Base-by-base conservation (phyloP, 352 stramenopile genomes). In the Globisporangium nagaii region DNA sequence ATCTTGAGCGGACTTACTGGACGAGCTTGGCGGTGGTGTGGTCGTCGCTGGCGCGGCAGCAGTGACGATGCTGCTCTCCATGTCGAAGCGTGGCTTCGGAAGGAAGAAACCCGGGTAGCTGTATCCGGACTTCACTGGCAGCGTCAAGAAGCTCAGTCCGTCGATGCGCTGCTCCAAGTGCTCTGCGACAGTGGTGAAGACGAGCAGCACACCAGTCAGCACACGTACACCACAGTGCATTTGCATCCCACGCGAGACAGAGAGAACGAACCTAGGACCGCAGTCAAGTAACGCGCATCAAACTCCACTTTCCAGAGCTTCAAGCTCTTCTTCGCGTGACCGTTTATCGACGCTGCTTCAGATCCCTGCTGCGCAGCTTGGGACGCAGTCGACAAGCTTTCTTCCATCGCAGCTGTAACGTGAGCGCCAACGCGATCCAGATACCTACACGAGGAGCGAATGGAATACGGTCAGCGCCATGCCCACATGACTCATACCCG, bases 291-390 rank as follows among this genome's bases (percentile, higher is more conserved):
- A 37, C 84, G 80, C 15, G 75, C 73, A 40, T 94, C 84, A 41
- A 91, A 85, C 56, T 94, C 84, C 28, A 92, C 58, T 59, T 72
- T 70, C 84, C 84, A 94, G 1, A 94, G 55, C 41, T 76, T 69
- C 49, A 64, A 37, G 11, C 47, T 39, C 27, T 35, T 40, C 9
- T 60, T 68, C 15, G 12, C 28, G 17, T 39, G 53, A 2, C 17
- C 27, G 13, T 20, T 52, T 27, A 28, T 20, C 41, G 19, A 34
- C 17, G 43, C 9, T 41, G 22, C 7, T 20, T 34, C n/a, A 28
- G 28, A n/a, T 41, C n/a, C n/a, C n/a, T 30, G 17, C 35, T 52
- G 8, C 34, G 32, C 41, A 20, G 5, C 22, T 22, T 25, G 35
- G 25, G 41, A 47, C 8, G 31, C 46, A 17, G 35, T 19, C 4